phyloP scores from a whole-genome alignment of 352 stramenopile species.

The Phytophthora agathidicida region DNA sequence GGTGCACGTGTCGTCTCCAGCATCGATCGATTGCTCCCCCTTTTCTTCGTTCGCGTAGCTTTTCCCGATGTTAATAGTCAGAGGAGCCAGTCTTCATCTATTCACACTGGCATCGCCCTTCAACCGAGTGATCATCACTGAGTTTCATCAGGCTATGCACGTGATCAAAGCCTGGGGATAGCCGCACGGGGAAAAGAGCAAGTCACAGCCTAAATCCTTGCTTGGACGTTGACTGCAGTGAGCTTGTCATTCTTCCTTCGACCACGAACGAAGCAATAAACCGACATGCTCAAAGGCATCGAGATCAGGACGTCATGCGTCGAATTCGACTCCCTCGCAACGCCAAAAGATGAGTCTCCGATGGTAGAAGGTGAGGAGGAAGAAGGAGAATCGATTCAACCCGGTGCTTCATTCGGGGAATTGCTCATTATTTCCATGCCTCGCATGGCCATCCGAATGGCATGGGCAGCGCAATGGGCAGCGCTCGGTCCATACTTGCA shows the following conservation, averaged over 20 bases:
- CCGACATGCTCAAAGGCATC: slow-evolving; percentile 1
- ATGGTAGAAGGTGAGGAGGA: no score
- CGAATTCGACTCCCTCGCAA: slow-evolving; percentile 19
- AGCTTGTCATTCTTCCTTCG: not conserved
- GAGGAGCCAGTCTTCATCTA: no score
- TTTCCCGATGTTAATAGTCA: no score
- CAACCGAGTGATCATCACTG: not conserved
- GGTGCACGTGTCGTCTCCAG: no score
- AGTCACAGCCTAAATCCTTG: no score
- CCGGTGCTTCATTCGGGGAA: slow-evolving; percentile 20
- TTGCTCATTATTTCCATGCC: slow-evolving; percentile 55
- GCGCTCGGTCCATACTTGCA: slow-evolving; percentile 52
- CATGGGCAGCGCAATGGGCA: slow-evolving; percentile 57
- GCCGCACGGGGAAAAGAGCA: not conserved
- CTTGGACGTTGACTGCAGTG: not conserved
- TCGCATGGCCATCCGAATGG: slow-evolving; percentile 57
- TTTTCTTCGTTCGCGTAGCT: no score
- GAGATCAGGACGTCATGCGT: slow-evolving; percentile 2
- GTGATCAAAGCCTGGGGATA: no score
- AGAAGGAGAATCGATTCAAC: not conserved
- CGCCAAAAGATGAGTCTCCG: slow-evolving; percentile 21
- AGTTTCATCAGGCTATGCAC: no score
- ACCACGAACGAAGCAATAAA: not conserved
- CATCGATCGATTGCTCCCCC: no score
- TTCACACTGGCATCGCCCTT: not conserved